A percentile compares a stretch with the other conserved stretches of the same genome.
Conservation (phyloP, 2,329 filamentous ascomycete genomes). For the Onygena corvina region DNA sequence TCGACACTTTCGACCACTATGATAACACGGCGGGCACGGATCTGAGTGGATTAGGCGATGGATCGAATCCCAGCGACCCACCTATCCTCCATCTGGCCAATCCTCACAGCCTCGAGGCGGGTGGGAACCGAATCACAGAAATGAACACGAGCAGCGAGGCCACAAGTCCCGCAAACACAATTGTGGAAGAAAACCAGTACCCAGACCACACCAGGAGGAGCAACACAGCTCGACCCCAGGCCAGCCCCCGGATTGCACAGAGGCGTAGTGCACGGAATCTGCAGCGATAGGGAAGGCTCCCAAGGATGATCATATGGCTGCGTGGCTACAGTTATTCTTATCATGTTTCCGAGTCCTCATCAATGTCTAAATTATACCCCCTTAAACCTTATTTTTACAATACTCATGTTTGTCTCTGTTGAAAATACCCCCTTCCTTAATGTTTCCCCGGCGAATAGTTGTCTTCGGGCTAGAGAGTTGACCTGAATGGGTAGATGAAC, state of each 20-base stretch:
- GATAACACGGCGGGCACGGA: constrained; percentile 1
- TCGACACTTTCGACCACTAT: constrained; percentile 4
- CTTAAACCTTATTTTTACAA: too few relatives aligned
- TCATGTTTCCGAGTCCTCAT: too few relatives aligned
- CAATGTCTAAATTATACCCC: too few relatives aligned
- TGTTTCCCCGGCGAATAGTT: too few relatives aligned
- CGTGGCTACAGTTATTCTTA: too few relatives aligned
- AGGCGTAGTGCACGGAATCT: constrained; percentile 3
- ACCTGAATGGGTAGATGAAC: too few relatives aligned
- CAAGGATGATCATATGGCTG: background rate
- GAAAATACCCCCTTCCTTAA: too few relatives aligned
- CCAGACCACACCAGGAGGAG: constrained; percentile 15
- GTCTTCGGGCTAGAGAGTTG: too few relatives aligned
- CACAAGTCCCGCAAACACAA: constrained; percentile 30
- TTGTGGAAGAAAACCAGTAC: constrained; percentile 21
- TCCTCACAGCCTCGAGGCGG: constrained; percentile 17
- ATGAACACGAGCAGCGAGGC: constrained; percentile 36
- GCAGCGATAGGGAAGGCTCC: background rate
- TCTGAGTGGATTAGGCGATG: constrained; percentile 7
- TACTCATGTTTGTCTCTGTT: too few relatives aligned
- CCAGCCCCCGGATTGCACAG: background rate
- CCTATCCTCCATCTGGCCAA: constrained; percentile 8
- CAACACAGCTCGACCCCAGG: constrained; percentile 9
- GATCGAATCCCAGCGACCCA: background rate
- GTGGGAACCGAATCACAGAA: constrained; percentile 28